Base-by-base conservation (phyloP, 352 stramenopile genomes). In the Pythium aquatile region DNA sequence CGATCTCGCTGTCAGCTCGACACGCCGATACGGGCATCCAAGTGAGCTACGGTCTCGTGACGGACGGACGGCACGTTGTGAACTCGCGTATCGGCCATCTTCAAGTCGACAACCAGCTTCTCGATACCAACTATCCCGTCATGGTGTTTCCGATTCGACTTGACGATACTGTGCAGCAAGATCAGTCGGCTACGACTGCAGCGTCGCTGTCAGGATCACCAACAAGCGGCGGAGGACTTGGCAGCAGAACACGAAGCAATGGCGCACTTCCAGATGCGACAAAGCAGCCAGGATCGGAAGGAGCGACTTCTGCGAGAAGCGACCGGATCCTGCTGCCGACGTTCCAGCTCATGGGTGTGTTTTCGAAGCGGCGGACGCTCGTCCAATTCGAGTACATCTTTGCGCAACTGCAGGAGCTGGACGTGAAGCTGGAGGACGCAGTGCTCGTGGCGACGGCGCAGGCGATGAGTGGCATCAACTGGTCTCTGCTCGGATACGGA, bases 371-470 rank as follows among this genome's bases (percentile, higher is more conserved):
- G 39, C 68, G 78, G 0, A 85, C 80, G 17, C 72, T 94, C 37
- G 70, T 93, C 20, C 80, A 92, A 52, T 91, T 94, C 39, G 84
- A 94, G 55, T 94, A 94, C 70, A 92, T 94, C 46, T 94, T 94
- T 63, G 84, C 79, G 5, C 86, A 94, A 54, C 73, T 94, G 20
- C 86, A 94, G 65, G 86, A 94, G 55, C 67, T 94, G n/a, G 84
- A 93, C 63, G 89, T 94, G 44, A 94, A 94, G 37, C 46, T 94
- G 1, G 86, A 94, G 69, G 86, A 94, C 52, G 85, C 85, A 26
- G 75, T 86, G 14, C 72, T 94, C 17, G 81, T 94, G 29, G 84
- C 83, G 20, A 74, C 91, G 10, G 83, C 84, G 14, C 76, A 92
- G 63, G 86, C 88, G 7, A 87, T 94, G 57, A 88, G 73, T 20